A percentile compares a stretch with the other conserved stretches of the same genome.
phyloP scores from a whole-genome alignment of 1,284 basidiomycete genomes.

The Trichosporon ovoides region DNA sequence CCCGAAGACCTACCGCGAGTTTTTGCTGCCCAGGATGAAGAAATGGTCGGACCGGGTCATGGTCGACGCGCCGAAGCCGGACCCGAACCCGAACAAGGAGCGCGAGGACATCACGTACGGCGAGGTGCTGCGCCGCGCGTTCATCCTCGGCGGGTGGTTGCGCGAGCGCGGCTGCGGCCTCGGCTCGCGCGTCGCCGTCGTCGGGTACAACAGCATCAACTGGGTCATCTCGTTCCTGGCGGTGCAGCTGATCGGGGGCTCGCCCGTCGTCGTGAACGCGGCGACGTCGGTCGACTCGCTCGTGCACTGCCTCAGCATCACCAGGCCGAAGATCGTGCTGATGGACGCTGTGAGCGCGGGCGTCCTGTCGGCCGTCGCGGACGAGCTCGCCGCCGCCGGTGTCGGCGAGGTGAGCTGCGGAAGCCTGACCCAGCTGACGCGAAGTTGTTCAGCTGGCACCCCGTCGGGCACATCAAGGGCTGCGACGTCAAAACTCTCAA shows the following conservation, averaged over 20 bases:
- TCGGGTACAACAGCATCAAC: slow-evolving; percentile 30
- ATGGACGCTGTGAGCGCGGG: slow-evolving; percentile 24
- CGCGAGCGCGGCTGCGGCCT: slow-evolving; percentile 24
- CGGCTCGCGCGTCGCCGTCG: slow-evolving; percentile 34
- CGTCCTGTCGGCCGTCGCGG: not conserved
- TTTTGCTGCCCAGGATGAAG: slow-evolving; percentile 24
- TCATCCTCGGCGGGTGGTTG: slow-evolving; percentile 35
- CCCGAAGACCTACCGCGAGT: slow-evolving; percentile 32
- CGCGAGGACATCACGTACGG: slow-evolving; percentile 29
- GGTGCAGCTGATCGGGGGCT: slow-evolving; percentile 38
- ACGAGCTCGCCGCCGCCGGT: not conserved
- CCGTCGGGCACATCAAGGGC: not conserved
- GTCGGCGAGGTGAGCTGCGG: not conserved
- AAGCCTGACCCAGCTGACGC: not conserved
- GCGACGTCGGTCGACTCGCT: slow-evolving; percentile 17
- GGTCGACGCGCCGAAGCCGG: slow-evolving; percentile 29
- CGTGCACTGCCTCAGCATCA: slow-evolving; percentile 26
- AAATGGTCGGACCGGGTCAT: slow-evolving; percentile 28
- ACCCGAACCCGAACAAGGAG: not conserved
- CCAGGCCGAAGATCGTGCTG: slow-evolving; percentile 25
- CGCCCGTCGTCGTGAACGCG: slow-evolving; percentile 37
- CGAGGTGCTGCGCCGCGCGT: slow-evolving; percentile 23
- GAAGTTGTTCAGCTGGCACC: slow-evolving; percentile 7
- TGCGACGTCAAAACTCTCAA: not conserved
- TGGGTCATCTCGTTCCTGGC: slow-evolving; percentile 39